Evolutionary conservation across 177 flowering plant species (phyloP).

Genomic region (Tripterygium wilfordii): DNA sequence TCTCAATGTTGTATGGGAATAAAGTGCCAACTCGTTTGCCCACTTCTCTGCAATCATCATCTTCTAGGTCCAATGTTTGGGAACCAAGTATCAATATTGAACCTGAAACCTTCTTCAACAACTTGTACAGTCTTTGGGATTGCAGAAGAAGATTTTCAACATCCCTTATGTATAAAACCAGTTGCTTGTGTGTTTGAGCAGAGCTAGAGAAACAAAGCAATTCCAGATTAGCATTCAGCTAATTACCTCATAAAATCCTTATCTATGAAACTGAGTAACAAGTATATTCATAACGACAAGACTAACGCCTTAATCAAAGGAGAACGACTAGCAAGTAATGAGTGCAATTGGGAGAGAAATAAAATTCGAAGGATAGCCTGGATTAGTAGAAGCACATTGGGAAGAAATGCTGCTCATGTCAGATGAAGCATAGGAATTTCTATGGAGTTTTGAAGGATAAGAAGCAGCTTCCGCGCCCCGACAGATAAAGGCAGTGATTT

Average conservation of each 20-base stretch:
- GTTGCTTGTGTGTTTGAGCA: conserved; percentile 25
- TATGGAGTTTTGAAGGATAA: conserved; percentile 28
- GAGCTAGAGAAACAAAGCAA: conserved; percentile 14
- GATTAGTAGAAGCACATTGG: conserved; percentile 10
- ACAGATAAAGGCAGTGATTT: neutral
- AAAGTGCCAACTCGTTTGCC: conserved; percentile 27
- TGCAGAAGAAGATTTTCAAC: conserved; percentile 34
- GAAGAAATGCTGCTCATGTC: conserved; percentile 33
- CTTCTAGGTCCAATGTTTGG: conserved; percentile 24
- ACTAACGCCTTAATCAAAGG: no score
- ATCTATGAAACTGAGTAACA: neutral
- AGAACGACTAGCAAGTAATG: no score
- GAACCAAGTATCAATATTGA: conserved; percentile 41
- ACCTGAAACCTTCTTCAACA: conserved; percentile 36
- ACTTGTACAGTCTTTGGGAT: conserved; percentile 31
- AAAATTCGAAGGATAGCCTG: conserved; percentile 18
- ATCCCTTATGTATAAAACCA: conserved; percentile 44
- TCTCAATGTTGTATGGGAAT: conserved; percentile 44
- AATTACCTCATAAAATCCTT: neutral
- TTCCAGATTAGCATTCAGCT: neutral
- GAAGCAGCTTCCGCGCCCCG: conserved; percentile 31
- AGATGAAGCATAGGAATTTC: conserved; percentile 31
- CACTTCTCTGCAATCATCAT: conserved; percentile 25
- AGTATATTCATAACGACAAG: no score
- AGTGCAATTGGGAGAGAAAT: no score